Evolutionary conservation across 1,284 basidiomycete genomes (phyloP).

Genomic region (Ceratobasidium sp.): DNA sequence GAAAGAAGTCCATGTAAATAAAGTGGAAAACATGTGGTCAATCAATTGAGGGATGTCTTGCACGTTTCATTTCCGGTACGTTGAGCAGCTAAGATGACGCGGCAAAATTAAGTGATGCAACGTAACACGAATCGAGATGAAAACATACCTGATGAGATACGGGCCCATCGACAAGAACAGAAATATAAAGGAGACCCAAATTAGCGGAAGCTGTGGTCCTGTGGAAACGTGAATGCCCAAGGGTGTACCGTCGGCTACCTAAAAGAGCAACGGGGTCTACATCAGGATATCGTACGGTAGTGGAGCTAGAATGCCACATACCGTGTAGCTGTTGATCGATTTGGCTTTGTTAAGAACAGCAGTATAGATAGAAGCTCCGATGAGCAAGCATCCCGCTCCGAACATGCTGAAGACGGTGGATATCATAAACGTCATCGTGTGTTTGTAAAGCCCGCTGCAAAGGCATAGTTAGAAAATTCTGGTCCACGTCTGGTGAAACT

Average conservation of each 20-base stretch:
- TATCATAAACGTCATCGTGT: constrained; percentile 68
- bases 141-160: constrained; percentile 43
- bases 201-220: constrained; percentile 39
- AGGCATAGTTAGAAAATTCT: constrained; percentile 18
- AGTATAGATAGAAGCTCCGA: constrained; percentile 78
- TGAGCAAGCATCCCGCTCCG: constrained; percentile 67
- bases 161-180: constrained; percentile 43
- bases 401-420: constrained; percentile 69
- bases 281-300: neutral
- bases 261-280: constrained; percentile 12
- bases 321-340: constrained; percentile 59
- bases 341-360: constrained; percentile 70
- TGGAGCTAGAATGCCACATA: constrained; percentile 9
- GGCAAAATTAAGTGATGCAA: neutral
- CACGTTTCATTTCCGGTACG: constrained; percentile 37
- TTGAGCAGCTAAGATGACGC: constrained; percentile 36
- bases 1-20: constrained; percentile 30
- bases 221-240: constrained; percentile 40
- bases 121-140: neutral
- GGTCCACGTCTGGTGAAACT: constrained; percentile 8
- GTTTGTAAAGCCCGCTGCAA: constrained; percentile 69
- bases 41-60: constrained; percentile 23
- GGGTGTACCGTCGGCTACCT: constrained; percentile 32
- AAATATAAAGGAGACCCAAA: constrained; percentile 43
- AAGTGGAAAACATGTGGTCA: constrained; percentile 12